A percentile compares a stretch with the other conserved stretches of the same genome.
Evolutionary conservation across 805 yeast species (phyloP).

Genomic region (Metschnikowia bowlesiae): DNA sequence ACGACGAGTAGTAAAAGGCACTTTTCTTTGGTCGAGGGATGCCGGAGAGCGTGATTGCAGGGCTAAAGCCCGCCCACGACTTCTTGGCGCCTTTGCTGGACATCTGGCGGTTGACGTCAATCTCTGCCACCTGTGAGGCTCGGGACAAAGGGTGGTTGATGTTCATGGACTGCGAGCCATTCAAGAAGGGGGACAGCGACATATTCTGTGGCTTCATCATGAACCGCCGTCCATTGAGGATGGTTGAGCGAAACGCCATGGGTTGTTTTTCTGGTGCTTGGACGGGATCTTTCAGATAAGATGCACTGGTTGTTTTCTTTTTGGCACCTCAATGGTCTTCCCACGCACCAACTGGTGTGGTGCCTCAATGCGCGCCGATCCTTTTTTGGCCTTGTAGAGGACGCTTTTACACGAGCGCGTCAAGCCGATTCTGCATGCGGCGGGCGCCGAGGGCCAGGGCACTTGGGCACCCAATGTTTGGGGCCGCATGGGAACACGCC

Average conservation of each 20-base stretch:
- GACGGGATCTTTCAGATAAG: not conserved
- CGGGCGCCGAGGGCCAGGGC: too few species aligned
- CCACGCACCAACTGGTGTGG: not conserved
- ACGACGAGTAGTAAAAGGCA: constrained; percentile 46
- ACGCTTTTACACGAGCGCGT: not conserved
- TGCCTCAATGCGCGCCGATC: constrained; percentile 2
- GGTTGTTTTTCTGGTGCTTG: not conserved
- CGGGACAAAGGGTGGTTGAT: constrained; percentile 41
- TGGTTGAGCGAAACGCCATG: constrained; percentile 16
- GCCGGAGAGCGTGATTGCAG: constrained; percentile 37
- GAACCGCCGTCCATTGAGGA: constrained; percentile 15
- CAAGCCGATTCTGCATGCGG: not conserved
- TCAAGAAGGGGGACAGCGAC: constrained; percentile 22
- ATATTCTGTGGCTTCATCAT: constrained; percentile 10
- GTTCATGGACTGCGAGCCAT: constrained; percentile 37
- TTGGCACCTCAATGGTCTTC: not conserved
- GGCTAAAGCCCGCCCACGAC: constrained; percentile 30
- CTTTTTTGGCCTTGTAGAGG: not conserved
- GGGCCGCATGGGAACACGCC: not conserved
- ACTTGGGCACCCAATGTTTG: not conserved
- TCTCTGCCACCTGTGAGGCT: constrained; percentile 35
- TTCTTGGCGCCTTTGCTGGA: constrained; percentile 12
- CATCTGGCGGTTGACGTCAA: constrained; percentile 18
- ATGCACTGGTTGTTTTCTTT: not conserved
- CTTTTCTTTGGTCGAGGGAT: constrained; percentile 56